Base-by-base conservation (phyloP, 768 basidiomycete species). In the Leccinum broughii region DNA sequence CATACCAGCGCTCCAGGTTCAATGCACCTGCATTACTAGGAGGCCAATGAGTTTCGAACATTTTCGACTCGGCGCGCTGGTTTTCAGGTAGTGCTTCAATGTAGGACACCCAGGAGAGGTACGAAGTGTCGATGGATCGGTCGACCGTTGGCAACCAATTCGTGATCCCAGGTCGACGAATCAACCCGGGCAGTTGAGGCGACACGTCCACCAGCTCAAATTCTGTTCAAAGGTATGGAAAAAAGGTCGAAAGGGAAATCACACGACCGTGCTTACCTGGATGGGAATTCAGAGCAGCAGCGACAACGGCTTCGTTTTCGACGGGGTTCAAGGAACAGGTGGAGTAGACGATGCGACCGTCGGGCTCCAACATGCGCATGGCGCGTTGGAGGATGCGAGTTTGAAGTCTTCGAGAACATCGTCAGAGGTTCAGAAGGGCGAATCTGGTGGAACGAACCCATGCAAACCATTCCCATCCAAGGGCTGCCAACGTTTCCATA, bases 301-400 rank as follows among this genome's bases (percentile, higher is more conserved):
- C 89, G 35, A 98, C 79, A 62, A 98, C 96, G 8, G 97, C 93
- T 73, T 99, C 97, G 71, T 99, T 98, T 76, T 99, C 97, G 13
- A 94, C 83, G 1, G 97, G 97, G 72, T 98, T 98, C 64, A 98
- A 79, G 0, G 95, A 98, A 69, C 97, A 98, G 0, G 97, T 99
- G 6, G 97, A 98, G 72, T 98, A 99, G 17, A 98, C 95, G 62
- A 98, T 89, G 37, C 91, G 87, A 8, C 95, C 96, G n/a, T 87
- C 84, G 11, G 71, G 68, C 62, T 83, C 81, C 44, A 99, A 83
- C 76, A 98, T 83, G 58, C 88, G 86, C 92, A 99, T 97, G 1
- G 89, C 96, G 20, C 97, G 89, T 61, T 89, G 82, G 20, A 98
- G 82, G 65, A 99, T 98, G 20, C 97, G 89, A 44, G 94, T 79